Conservation (phyloP, 2,329 filamentous ascomycete species). For the Lecanoromycetidae sp. region DNA sequence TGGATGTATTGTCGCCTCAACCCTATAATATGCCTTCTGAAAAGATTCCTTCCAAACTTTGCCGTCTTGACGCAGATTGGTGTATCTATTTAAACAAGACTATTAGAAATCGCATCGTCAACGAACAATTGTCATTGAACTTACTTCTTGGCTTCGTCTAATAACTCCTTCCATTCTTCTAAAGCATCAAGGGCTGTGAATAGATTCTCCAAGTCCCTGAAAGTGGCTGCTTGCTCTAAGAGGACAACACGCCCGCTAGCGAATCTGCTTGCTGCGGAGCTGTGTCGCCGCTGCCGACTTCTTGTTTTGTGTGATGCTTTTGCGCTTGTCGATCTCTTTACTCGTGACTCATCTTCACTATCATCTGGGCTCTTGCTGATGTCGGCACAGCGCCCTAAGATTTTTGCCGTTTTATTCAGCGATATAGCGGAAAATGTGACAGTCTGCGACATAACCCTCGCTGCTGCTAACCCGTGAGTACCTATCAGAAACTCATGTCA, state of each 20-base stretch:
- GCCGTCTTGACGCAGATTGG: slow-evolving; percentile 3
- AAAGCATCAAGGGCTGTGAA: slow-evolving; percentile 54
- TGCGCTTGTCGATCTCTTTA: background rate
- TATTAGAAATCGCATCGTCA: background rate
- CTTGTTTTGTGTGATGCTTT: background rate
- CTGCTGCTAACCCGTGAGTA: slow-evolving; percentile 15
- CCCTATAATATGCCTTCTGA: slow-evolving; percentile 41
- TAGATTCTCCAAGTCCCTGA: slow-evolving; percentile 57
- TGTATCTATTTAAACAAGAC: background rate
- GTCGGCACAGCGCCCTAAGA: slow-evolving; percentile 14
- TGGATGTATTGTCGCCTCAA: slow-evolving; percentile 47
- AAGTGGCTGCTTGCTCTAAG: slow-evolving; percentile 29
- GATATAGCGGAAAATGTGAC: slow-evolving; percentile 16
- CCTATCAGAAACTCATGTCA: too few species aligned
- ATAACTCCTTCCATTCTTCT: slow-evolving; percentile 38
- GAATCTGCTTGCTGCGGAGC: background rate
- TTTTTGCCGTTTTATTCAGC: slow-evolving; percentile 22
- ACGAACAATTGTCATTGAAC: background rate
- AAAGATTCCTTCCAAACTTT: slow-evolving; percentile 45
- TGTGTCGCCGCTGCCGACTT: background rate
- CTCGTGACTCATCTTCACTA: slow-evolving; percentile 6
- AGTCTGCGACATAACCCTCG: slow-evolving; percentile 12
- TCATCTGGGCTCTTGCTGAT: slow-evolving; percentile 32
- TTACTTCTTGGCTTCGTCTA: slow-evolving; percentile 26
- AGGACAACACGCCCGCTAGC: slow-evolving; percentile 7